phyloP scores from a whole-genome alignment of 192 early-diverging fungal species.

The Lunasporangiospora selenospora region DNA sequence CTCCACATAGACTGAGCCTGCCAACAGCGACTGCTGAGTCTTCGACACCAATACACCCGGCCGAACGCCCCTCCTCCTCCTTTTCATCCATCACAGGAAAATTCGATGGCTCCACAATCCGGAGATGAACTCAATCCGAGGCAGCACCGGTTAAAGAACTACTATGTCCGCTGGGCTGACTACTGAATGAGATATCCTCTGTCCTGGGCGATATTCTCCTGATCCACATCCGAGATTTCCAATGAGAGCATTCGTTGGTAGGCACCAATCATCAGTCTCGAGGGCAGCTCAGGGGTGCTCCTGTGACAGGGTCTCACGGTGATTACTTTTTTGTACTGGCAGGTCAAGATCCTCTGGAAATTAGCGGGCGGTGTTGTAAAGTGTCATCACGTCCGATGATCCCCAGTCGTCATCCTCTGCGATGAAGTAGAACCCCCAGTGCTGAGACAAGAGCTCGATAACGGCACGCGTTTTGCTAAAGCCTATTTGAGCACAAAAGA shows the following conservation, averaged over 20 bases:
- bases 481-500: constrained; percentile 14
- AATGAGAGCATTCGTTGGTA: constrained; percentile 8
- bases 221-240: constrained; percentile 11
- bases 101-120: no score
- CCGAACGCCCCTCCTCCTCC: no score
- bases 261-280: constrained; percentile 14
- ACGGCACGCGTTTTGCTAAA: no score
- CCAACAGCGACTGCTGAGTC: constrained; percentile 16
- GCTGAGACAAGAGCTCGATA: no score
- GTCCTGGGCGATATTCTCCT: not conserved
- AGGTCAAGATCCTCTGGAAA: not conserved
- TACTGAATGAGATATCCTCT: constrained; percentile 12
- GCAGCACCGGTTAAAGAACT: constrained; percentile 12
- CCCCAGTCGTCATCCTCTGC: no score
- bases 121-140: no score
- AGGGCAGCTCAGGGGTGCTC: constrained; percentile 28
- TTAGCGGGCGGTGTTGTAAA: no score
- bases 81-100: no score
- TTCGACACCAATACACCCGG: no score
- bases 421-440: no score
- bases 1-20: no score
- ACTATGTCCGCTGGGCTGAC: constrained; percentile 27
- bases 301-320: constrained; percentile 1
- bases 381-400: no score
- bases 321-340: not conserved